A percentile compares a stretch with the other conserved stretches of the same genome.
phyloP scores from a whole-genome alignment of 176 grass and related monocot species.

The Sorghum bicolor region DNA sequence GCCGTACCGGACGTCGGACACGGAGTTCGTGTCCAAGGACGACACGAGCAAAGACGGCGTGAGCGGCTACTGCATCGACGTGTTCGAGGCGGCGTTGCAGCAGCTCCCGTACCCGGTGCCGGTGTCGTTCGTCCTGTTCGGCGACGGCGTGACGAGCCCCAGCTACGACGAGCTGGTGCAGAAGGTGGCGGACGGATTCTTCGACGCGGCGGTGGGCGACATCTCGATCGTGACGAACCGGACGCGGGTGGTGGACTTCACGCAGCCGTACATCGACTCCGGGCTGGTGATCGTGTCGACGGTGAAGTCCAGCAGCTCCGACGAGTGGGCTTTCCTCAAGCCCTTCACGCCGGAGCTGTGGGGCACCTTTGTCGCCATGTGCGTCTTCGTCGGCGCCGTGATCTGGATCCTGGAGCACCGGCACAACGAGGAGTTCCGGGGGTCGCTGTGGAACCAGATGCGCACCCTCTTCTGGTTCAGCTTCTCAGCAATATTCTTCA shows the following conservation, averaged over 20 bases:
- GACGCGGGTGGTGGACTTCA: slow-evolving; percentile 78
- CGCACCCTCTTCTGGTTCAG: slow-evolving; percentile 84
- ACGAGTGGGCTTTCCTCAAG: slow-evolving; percentile 82
- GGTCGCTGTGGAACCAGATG: slow-evolving; percentile 52
- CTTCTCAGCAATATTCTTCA: slow-evolving; percentile 82
- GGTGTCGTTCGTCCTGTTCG: slow-evolving; percentile 48
- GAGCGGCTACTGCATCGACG: slow-evolving; percentile 86
- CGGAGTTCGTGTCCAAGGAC: slow-evolving; percentile 63
- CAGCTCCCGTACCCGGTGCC: slow-evolving; percentile 74
- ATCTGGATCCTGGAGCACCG: slow-evolving; percentile 87
- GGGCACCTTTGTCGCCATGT: slow-evolving; percentile 50
- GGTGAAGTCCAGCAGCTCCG: slow-evolving; percentile 48
- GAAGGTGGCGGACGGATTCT: slow-evolving; percentile 30
- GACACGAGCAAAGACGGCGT: slow-evolving; percentile 29
- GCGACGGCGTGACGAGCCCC: slow-evolving; percentile 67
- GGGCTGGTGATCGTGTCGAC: slow-evolving; percentile 63
- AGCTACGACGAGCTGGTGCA: slow-evolving; percentile 60
- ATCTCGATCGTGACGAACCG: slow-evolving; percentile 69
- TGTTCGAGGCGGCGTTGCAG: slow-evolving; percentile 67
- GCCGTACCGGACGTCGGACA: slow-evolving; percentile 56
- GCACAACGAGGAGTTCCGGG: slow-evolving; percentile 61
- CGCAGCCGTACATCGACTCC: slow-evolving; percentile 76
- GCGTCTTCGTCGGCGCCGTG: slow-evolving; percentile 74
- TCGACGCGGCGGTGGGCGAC: slow-evolving; percentile 79
- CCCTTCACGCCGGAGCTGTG: slow-evolving; percentile 76